Evolutionary conservation across 2,329 filamentous ascomycete genomes (phyloP).

Genomic region (Penicillium sp.): DNA sequence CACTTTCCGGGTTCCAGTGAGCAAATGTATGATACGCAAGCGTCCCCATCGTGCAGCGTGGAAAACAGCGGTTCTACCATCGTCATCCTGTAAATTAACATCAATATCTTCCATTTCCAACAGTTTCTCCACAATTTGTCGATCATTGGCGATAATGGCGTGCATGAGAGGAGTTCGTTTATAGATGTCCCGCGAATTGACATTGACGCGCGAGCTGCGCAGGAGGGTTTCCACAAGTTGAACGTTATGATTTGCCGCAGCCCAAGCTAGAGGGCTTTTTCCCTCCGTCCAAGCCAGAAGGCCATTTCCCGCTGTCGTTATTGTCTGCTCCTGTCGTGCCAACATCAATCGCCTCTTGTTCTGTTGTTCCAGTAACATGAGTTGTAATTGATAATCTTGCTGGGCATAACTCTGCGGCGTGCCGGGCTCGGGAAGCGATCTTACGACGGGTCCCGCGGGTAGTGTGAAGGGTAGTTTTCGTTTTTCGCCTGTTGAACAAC

Average conservation of each 20-base stretch:
- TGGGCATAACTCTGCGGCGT: background rate
- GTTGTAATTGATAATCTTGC: constrained; percentile 16
- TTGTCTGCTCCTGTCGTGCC: constrained; percentile 1
- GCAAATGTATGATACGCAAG: constrained; percentile 6
- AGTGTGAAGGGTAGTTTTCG: background rate
- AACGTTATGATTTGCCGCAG: background rate
- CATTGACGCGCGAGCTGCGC: constrained; percentile 4
- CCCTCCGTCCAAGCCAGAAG: too few species aligned
- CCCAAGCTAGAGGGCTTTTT: constrained; percentile 5
- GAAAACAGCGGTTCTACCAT: constrained; percentile 8
- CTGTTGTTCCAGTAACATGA: constrained; percentile 21
- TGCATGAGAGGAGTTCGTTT: constrained; percentile 3
- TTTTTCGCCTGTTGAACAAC: background rate
- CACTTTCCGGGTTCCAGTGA: constrained; percentile 1
- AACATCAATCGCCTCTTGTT: constrained; percentile 21
- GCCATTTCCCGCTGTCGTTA: too few species aligned
- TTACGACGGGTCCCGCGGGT: background rate
- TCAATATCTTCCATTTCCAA: constrained; percentile 6
- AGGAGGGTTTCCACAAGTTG: constrained; percentile 10
- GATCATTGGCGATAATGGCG: background rate
- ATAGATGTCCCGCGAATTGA: constrained; percentile 1
- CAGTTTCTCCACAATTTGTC: constrained; percentile 1
- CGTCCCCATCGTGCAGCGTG: background rate
- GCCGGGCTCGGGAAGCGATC: background rate
- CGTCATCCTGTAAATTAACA: constrained; percentile 2